A percentile compares a stretch with the other conserved stretches of the same genome.
phyloP scores from a whole-genome alignment of 495 filamentous ascomycete species.

The Daldinia loculata region DNA sequence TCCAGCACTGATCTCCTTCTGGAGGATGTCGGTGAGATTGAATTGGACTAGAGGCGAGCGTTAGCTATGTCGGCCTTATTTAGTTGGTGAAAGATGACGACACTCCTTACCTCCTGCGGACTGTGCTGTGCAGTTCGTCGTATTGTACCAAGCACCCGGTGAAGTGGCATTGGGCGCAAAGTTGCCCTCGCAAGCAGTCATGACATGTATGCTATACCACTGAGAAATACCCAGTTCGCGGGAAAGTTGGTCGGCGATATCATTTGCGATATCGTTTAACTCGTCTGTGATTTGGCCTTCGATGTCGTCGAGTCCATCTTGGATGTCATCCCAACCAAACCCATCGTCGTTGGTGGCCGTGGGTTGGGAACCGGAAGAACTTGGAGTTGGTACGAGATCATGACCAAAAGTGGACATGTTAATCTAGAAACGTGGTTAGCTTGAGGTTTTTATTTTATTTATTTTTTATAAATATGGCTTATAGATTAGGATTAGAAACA shows the following conservation, averaged over 20 bases:
- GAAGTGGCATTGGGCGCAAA: slow-evolving; percentile 63
- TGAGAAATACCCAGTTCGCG: slow-evolving; percentile 66
- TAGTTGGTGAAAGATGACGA: neutral
- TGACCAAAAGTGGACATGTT: slow-evolving; percentile 71
- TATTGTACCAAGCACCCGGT: slow-evolving; percentile 57
- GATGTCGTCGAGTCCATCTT: slow-evolving; percentile 41
- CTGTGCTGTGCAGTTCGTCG: slow-evolving; percentile 68
- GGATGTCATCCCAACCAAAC: slow-evolving; percentile 34
- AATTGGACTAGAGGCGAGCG: slow-evolving; percentile 55
- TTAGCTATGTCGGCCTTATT: slow-evolving; percentile 8
- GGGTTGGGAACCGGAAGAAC: slow-evolving; percentile 39
- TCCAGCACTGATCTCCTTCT: slow-evolving; percentile 60
- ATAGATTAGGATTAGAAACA: slow-evolving; percentile 35
- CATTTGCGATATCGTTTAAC: slow-evolving; percentile 48
- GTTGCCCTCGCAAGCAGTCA: slow-evolving; percentile 73
- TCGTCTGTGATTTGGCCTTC: slow-evolving; percentile 49
- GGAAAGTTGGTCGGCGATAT: slow-evolving; percentile 57
- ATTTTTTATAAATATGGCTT: neutral
- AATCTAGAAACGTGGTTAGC: slow-evolving; percentile 53
- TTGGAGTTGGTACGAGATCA: slow-evolving; percentile 52
- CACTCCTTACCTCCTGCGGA: slow-evolving; percentile 60
- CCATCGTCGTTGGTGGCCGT: slow-evolving; percentile 20
- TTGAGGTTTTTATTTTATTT: slow-evolving; percentile 13
- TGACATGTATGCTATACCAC: slow-evolving; percentile 77
- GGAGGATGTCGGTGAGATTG: slow-evolving; percentile 65